Evolutionary conservation across 73 alveolate species (phyloP), one percentile per base, ranked within the genome.

Genomic region (Urostyla sp.): DNA sequence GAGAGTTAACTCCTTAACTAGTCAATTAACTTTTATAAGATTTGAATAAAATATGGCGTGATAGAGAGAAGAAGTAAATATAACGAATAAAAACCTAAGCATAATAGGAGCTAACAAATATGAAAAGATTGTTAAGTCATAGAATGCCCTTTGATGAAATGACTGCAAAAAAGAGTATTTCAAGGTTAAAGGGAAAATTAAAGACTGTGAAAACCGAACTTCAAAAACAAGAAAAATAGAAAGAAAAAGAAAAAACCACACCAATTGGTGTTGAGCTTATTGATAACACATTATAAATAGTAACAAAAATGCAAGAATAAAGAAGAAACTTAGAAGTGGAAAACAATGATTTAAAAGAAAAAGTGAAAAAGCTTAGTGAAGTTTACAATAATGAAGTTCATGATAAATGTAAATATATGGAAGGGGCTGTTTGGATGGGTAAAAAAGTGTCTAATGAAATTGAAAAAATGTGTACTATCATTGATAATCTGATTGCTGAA

Each of bases 401-500:
- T 73, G 85, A 73, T 30, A 73, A 53, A 52, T 40, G 59, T 5
- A 73, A 73, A 44, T 73, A 73, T 53, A 73, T 73, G 85, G 85
- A 73, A 23, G 85, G 85, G 4, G 85, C 85, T 5, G 85, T 73
- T 30, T 73, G 85, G 85, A 73, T 73, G 85, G 85, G 75, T 18
- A 73, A 73, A 35, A 55, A 60, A 44, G 61, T 73, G 16, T 28
- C 85, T 11, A 73, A 48, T 35, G 85, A 73, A 53, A 73, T 73
- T 4, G 85, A 73, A 31, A 49, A 52, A 23, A 60, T 73, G 27
- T 73, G 85, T 61, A 3, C 48, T 7, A 37, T 57, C 49, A 27
- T 46, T 31, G 83, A 69, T 21, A 46, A 43, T 49, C 34, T 69
- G n/a, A 44, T 69, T 49, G 7, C 7, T 5, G 83, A 69, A 36